Base-by-base conservation (phyloP, 2,329 filamentous ascomycete species). In the Diaporthe aspalathi region DNA sequence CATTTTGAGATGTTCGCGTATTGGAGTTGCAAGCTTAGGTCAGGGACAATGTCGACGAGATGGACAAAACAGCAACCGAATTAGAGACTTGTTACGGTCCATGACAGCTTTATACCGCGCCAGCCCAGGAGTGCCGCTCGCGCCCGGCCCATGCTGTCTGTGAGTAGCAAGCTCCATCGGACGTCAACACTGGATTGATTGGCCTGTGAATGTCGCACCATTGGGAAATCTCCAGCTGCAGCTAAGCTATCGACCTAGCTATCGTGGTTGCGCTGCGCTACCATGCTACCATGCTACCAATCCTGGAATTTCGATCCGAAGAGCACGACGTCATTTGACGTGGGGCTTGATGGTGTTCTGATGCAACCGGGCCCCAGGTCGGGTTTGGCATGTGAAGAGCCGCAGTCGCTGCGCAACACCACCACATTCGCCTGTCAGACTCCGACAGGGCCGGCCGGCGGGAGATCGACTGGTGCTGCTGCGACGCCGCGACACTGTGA, bases 1-100 rank as follows among this genome's bases (percentile, higher is more conserved):
- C 83, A 84, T 84, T 29, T 70, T 75, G 52, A 60, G n/a, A 7
- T 29, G 24, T 68, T 4, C 16, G 60, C 22, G 53, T 3, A 22
- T 27, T 60, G 17, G 3, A 62, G 7, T 17, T n/a, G 9, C 9
- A 20, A 38, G 56, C 38, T 24, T 14, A 27, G 45, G n/a, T 50
- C 24, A 35, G n/a, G 16, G 20, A 60, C 6, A 35, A 29, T 27
- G n/a, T 50, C 35, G 53, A 16, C 53, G 9, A 60, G 43, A 43
- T 20, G 43, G 29, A 32, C 29, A 45, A 43, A 43, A 12, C 29
- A 43, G 20, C 16, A 22, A 8, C 9, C 11, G 8, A 14, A 11
- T 9, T n/a, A 45, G 35, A 9, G 24, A 60, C 5, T 45, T 22
- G 43, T 38, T 22, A 32, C 45, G n/a, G 11, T 32, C 27, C 27